Evolutionary conservation across 805 yeast species (phyloP), one percentile per base, ranked within the genome.

Genomic region (Lachancea sp.): DNA sequence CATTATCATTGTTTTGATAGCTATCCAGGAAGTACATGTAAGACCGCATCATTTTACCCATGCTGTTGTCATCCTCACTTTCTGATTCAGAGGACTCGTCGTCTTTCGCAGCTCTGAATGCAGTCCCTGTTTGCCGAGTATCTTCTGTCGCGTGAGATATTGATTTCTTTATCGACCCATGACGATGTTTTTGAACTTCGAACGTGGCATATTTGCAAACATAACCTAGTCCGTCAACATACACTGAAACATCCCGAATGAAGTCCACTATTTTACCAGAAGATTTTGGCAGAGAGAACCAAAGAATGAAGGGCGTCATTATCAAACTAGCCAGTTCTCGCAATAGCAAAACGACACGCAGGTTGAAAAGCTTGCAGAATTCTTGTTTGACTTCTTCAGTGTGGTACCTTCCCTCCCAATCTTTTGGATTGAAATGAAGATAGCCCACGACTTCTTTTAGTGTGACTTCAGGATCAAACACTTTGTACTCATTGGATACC

Each of bases 181-280:
- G 66, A 45, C 71, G 75, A 48, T 74, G 73, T 51, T 78, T 78
- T 49, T 82, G 89, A 50, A 84, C 79, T 53, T 87, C 83, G 66
- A 93, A 93, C 81, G 87, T 86, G 2, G 98, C 98, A 72, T 82
- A 88, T 26, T 87, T 82, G 59, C 98, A 91, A 32, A 93, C 95
- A 58, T 90, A 84, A 0, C 99, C 99, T 34, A 93, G 69, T 0
- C 96, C 98, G 67, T 90, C 97, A 39, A 90, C 87, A 61, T 91
- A 93, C 11, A 89, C 81, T 11, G 95, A 81, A 53, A 78, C 83
- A 48, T 91, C 97, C 45, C 98, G 69, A 63, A 91, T 87, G 58
- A 93, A 93, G 59, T 93, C 98, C 27, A 93, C 77, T 37, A 93
- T 84, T 22, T 78, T 72, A 25, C 85, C 90, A 12, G 91, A 71